Percentiles rank a stretch among this genome's conserved stretches.
Evolutionary conservation across 345 rosid species (phyloP).

Genomic region (Eucalyptus victrix): DNA sequence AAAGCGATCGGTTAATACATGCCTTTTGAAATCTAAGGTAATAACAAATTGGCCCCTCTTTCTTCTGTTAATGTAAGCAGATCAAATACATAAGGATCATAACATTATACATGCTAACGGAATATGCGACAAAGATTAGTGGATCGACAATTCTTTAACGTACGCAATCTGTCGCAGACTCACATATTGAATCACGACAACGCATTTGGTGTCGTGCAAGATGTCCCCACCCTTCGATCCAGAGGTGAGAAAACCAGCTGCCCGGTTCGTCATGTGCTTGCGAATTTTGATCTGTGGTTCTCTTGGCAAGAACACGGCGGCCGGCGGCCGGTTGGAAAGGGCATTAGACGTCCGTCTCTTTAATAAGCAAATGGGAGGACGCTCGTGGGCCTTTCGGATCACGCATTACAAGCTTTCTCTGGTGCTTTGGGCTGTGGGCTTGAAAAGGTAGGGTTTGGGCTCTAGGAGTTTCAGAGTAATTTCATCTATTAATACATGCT

Average conservation of each 20-base stretch:
- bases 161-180: fast-evolving
- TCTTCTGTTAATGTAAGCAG: not conserved
- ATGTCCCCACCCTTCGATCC: not conserved
- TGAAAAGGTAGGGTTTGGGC: not conserved
- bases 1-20: not conserved
- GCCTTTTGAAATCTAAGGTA: not conserved
- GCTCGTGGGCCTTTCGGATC: not conserved
- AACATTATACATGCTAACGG: fast-evolving
- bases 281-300: not conserved
- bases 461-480: not conserved
- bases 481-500: not conserved
- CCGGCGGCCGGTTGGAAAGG: not conserved
- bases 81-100: not conserved
- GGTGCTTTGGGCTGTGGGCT: not conserved
- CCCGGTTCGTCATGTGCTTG: not conserved
- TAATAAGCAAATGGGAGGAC: not conserved
- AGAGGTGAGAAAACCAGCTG: too few relatives aligned
- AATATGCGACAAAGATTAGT: fast-evolving
- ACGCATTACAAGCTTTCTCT: not conserved
- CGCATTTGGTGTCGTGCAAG: not conserved
- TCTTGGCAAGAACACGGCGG: not conserved
- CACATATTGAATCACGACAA: fast-evolving
- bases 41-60: not conserved
- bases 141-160: not conserved
- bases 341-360: not conserved